Evolutionary conservation across 768 basidiomycete genomes (phyloP), one percentile per base, ranked within the genome.

Genomic region (Candolleomyces aberdarensis): DNA sequence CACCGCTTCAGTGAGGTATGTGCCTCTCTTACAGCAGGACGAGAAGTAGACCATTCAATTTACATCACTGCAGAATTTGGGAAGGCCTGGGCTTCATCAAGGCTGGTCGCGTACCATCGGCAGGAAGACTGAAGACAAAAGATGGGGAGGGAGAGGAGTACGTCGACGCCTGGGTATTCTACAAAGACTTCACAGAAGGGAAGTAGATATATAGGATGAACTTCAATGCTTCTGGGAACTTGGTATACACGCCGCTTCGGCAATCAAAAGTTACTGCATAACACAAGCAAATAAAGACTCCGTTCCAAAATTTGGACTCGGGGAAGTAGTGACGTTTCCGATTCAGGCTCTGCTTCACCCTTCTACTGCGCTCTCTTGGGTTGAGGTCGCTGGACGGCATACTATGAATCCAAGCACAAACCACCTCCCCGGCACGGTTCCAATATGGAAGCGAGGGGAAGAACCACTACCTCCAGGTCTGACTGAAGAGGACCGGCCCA

Each of bases 391-490:
- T 55, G 53, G 53, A 15, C 53, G 53, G 32, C 53, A 26, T 4
- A 36, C 36, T 26, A 68, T 73, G 63, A 71, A 73, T 67, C 70
- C 72, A 39, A 69, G 65, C 59, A 72, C 72, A 39, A 69, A 70
- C 46, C 64, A 70, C 60, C 71, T 76, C 49, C 82, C 80, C 17
- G 75, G 79, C 61, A 79, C 85, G 52, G 84, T 88, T 46, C 94
- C 94, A 40, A 74, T 94, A 64, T 94, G 87, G 73, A 83, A 89
- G 11, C 83, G 87, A n/a, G 93, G 93, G 41, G 89, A 87, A 74
- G 94, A 94, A 70, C 92, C 91, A 40, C 80, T 95, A 46, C 94
- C 95, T 13, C 85, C 91, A 43, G 95, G 94, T 17, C 72, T 89
- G 61, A 85, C 87, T 3, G 88, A 92, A 67, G 91, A 94, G 53